Base-by-base conservation (phyloP, 306 rosid species). In the Oxytropis ochrocephala region DNA sequence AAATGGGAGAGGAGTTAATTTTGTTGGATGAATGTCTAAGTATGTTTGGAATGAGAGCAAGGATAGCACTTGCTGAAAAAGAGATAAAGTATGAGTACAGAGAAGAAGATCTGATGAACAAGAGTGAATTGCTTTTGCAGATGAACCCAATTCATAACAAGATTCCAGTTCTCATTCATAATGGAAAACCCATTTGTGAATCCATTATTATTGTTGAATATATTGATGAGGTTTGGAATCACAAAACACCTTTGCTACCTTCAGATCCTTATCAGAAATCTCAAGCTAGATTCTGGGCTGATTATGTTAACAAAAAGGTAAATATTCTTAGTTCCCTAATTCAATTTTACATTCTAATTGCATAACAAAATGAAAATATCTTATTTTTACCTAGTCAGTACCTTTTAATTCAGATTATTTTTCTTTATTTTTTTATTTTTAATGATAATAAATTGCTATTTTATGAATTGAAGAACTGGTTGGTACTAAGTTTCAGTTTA, bases 201-300 rank as follows among this genome's bases (percentile, higher is more conserved):
- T 38, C 43, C 43, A 38, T 38, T 3, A 2, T 38, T 8, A 38
- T 38, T 38, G 43, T 38, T 38, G 43, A 38, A 11, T 38, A 38
- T 6, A 38, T 38, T 38, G 43, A 38, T 38, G 43, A 38, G 43
- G 2, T 38, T 38, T 38, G 43, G 11, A 38, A 38, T 9, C 11
- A 38, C 2, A 38, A 7, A 38, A 11, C 43, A 8, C 43, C 43
- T 7, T 44, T 78, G 14, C 52, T 69, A 2, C 80, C 80, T 11
- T 57, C 80, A 13, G 49, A 79, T 17, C 79, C 76, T 60, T 74
- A 59, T 6, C 9, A 41, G 13, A 60, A 67, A 43, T 60, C 80
- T 39, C 78, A 78, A 21, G 77, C 82, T 27, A 78, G 80, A 24
- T 82, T 82, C 16, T 82, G 80, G 83, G 78, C 66, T 42, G 82